Base-by-base conservation (phyloP, 2,329 filamentous ascomycete species). In the Penicillium rolfsii region DNA sequence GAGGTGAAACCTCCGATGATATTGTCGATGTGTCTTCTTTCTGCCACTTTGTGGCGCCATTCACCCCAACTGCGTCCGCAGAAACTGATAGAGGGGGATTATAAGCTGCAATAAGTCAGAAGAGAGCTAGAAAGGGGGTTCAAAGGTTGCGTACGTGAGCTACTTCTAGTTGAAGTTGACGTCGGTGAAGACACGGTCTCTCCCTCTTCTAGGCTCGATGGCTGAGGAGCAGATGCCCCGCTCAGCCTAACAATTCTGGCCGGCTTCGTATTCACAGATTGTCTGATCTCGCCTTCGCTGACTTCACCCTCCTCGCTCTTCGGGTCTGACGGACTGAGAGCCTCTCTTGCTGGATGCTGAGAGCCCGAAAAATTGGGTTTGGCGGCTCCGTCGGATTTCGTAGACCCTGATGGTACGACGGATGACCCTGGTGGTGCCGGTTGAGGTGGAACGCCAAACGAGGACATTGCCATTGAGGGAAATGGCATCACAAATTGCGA, bases 251-350 rank as follows among this genome's bases (percentile, higher is more conserved):
- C 8, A 19, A 24, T 52, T n/a, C 12, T 19, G n/a, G n/a, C 8
- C 19, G 36, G 54, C 16, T 24, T 59, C 16, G 59, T 43, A 8
- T 45, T 46, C 8, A 46, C 46, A 19, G 49, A 24, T 7, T 26
- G 33, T 14, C 43, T 46, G 9, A 84, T 81, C 67, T 89, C 87
- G 19, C 82, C 85, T 68, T 94, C 91, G 64, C 87, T 90, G 33
- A 95, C 74, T 73, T 96, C 91, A 16, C 90, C 91, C 69, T 96
- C 91, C 70, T 95, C 91, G 58, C 79, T 79, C 59, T 84, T 82
- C 57, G 74, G 74, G 49, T 81, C 73, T 11, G 43, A 19, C 52
- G 74, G 66, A 33, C 73, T 70, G 16, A 74, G 70, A 33, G 64
- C 63, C 11, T 75, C 49, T 72, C 16, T 41, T 33, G n/a, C 46